Percentiles rank a stretch among this genome's conserved stretches.
These are phyloP conservation scores for Blastosporella zonata DNA, from an alignment of 1,284 basidiomycete species.

Conservation along the genomic window DNA sequence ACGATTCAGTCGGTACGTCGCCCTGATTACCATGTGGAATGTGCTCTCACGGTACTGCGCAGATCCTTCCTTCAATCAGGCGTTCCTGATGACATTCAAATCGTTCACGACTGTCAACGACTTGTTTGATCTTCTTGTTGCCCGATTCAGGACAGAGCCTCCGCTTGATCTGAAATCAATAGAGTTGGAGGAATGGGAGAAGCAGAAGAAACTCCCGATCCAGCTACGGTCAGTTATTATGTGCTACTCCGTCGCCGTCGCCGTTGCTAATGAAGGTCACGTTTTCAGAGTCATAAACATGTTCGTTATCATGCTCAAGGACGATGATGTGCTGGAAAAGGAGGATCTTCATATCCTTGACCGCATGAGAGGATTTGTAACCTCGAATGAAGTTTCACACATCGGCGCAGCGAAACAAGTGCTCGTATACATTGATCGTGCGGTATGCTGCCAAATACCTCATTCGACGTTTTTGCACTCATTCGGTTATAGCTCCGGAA, in stretches of 20 bases:
- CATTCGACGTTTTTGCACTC: slow-evolving; percentile 9
- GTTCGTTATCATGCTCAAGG: slow-evolving; percentile 77
- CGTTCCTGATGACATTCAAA: slow-evolving; percentile 97
- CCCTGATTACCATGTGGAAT: neutral
- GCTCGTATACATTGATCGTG: slow-evolving; percentile 68
- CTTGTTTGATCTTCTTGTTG: slow-evolving; percentile 82
- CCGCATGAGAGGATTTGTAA: slow-evolving; percentile 75
- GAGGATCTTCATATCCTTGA: slow-evolving; percentile 78
- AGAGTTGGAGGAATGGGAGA: slow-evolving; percentile 81
- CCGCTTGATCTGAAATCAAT: slow-evolving; percentile 65
- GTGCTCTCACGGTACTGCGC: slow-evolving; percentile 4
- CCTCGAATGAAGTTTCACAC: slow-evolving; percentile 60
- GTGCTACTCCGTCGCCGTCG: neutral
- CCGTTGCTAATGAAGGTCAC: slow-evolving; percentile 9
- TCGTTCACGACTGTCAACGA: slow-evolving; percentile 89
- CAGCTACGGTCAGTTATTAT: slow-evolving; percentile 70
- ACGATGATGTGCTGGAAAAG: slow-evolving; percentile 79
- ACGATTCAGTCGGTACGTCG: slow-evolving; percentile 75
- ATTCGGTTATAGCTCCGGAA: slow-evolving; percentile 47
- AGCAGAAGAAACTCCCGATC: slow-evolving; percentile 87
- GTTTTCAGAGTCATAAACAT: slow-evolving; percentile 73
- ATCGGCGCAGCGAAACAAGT: slow-evolving; percentile 74
- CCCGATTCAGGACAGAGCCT: slow-evolving; percentile 79
- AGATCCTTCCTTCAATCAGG: slow-evolving; percentile 86
- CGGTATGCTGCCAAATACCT: slow-evolving; percentile 39